Conservation (phyloP, 75 land plant genomes). For the Pinus taeda region DNA sequence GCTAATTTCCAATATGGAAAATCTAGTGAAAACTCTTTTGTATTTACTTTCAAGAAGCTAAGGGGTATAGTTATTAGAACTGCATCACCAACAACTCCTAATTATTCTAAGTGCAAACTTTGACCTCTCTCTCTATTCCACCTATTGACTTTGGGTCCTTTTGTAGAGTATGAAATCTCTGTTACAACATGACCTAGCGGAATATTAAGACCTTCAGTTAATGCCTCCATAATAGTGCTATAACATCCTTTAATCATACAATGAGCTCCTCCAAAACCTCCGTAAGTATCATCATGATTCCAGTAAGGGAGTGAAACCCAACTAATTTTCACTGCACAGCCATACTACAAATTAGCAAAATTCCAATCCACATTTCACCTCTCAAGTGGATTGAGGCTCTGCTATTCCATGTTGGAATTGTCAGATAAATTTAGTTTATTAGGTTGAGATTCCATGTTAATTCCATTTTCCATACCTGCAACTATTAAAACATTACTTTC, state of each 20-base stretch:
- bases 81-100: slow-evolving; percentile 75
- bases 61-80: slow-evolving; percentile 91
- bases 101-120: slow-evolving; percentile 63
- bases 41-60: slow-evolving; percentile 80
- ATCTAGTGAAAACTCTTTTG: slow-evolving; percentile 68
- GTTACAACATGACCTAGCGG: slow-evolving; percentile 67
- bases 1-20: slow-evolving; percentile 83
- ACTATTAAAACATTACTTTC: slow-evolving; percentile 7
- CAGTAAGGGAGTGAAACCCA: slow-evolving; percentile 93
- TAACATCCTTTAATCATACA: slow-evolving; percentile 99
- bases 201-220: slow-evolving; percentile 64
- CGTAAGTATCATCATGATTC: slow-evolving; percentile 99
- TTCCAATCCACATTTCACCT: slow-evolving; percentile 98
- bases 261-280: slow-evolving; percentile 98
- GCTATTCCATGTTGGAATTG: slow-evolving; percentile 9
- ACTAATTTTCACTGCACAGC: slow-evolving; percentile 88
- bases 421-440: neutral
- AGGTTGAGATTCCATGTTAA: slow-evolving; percentile 5
- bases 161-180: slow-evolving; percentile 41
- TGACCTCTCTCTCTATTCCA: slow-evolving; percentile 39
- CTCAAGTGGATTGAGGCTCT: slow-evolving; percentile 70
- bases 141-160: slow-evolving; percentile 18
- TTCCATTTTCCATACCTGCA: slow-evolving; percentile 7
- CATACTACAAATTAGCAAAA: slow-evolving; percentile 91
- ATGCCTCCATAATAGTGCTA: slow-evolving; percentile 70